phyloP scores from a whole-genome alignment of 352 stramenopile genomes.

The Globisporangium orthogonon region DNA sequence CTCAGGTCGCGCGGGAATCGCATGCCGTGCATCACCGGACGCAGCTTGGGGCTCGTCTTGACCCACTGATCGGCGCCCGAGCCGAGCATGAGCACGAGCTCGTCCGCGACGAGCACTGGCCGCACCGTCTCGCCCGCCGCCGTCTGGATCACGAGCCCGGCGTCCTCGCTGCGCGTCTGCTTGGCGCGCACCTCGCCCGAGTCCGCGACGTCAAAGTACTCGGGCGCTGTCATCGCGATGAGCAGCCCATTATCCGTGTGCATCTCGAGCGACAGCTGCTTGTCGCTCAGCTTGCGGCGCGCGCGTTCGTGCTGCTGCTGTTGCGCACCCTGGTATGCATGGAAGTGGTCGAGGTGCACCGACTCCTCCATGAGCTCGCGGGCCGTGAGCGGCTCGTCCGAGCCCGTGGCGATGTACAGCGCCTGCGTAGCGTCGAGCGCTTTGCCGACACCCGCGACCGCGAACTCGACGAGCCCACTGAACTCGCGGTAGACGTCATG shows the following conservation, averaged over 20 bases:
- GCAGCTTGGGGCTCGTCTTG: slow-evolving; percentile 40
- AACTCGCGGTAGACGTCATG: slow-evolving; percentile 46
- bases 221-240: slow-evolving; percentile 65
- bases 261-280: slow-evolving; percentile 57
- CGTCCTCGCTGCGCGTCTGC: slow-evolving; percentile 48
- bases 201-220: slow-evolving; percentile 54
- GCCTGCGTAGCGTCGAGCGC: slow-evolving; percentile 50
- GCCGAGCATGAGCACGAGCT: slow-evolving; percentile 79
- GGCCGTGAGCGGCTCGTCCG: slow-evolving; percentile 34
- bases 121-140: slow-evolving; percentile 44
- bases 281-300: slow-evolving; percentile 16
- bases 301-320: not conserved
- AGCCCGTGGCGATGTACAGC: slow-evolving; percentile 36
- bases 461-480: slow-evolving; percentile 44
- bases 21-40: slow-evolving; percentile 72
- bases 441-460: slow-evolving; percentile 44
- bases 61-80: slow-evolving; percentile 73
- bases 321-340: slow-evolving; percentile 46
- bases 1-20: slow-evolving; percentile 44
- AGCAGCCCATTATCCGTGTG: slow-evolving; percentile 74
- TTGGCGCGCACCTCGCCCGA: slow-evolving; percentile 34
- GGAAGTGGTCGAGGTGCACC: slow-evolving; percentile 77
- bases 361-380: slow-evolving; percentile 57
- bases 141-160: slow-evolving; percentile 61
- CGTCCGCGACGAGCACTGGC: slow-evolving; percentile 52